phyloP scores from a whole-genome alignment of 805 yeast genomes.

The Teunomyces funiuensis region DNA sequence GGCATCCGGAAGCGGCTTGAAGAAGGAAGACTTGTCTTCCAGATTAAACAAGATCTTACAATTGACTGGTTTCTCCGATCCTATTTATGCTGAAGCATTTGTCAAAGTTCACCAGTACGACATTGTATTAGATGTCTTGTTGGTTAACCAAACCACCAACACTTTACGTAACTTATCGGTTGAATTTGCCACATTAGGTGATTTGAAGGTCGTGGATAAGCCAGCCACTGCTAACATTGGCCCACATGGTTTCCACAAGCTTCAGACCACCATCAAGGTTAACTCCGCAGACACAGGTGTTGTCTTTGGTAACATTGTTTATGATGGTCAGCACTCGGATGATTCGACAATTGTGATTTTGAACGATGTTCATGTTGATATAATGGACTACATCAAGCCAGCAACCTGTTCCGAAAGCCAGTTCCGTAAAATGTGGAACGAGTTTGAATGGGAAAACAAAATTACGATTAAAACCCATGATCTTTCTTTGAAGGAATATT shows the following conservation, averaged over 20 bases:
- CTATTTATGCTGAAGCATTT: constrained; percentile 96
- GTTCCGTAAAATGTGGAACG: constrained; percentile 98
- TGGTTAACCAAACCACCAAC: constrained; percentile 90
- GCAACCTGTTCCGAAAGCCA: constrained; percentile 84
- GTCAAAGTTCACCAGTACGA: constrained; percentile 96
- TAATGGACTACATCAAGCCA: constrained; percentile 96
- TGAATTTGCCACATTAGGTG: constrained; percentile 95
- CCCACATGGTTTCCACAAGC: constrained; percentile 94
- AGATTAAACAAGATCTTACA: constrained; percentile 86
- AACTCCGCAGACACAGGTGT: constrained; percentile 98
- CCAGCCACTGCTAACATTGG: constrained; percentile 89
- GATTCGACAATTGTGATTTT: constrained; percentile 87
- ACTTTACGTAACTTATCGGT: constrained; percentile 89
- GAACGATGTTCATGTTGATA: constrained; percentile 92
- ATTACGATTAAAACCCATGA: constrained; percentile 78
- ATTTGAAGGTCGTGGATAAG: constrained; percentile 88
- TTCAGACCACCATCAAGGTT: constrained; percentile 87
- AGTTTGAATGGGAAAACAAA: constrained; percentile 99
- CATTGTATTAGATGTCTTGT: constrained; percentile 86
- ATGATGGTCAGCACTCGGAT: constrained; percentile 92
- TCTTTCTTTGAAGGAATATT: constrained; percentile 68
- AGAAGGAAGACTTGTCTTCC: constrained; percentile 64
- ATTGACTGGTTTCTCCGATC: constrained; percentile 97
- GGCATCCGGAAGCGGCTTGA: constrained; percentile 51
- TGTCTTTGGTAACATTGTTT: constrained; percentile 93